phyloP scores from a whole-genome alignment of 2,329 filamentous ascomycete genomes.

The Lanzia echinophila region DNA sequence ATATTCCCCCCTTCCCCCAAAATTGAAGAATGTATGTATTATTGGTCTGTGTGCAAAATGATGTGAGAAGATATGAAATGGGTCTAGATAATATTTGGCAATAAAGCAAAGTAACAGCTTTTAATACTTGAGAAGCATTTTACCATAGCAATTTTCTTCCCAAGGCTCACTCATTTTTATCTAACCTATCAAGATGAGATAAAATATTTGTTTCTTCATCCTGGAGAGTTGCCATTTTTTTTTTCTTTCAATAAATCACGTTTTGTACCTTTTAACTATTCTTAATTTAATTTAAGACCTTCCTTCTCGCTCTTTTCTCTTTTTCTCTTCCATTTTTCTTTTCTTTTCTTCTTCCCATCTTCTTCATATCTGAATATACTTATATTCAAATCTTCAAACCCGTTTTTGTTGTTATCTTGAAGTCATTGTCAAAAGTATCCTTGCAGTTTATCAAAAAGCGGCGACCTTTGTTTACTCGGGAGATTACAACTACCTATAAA shows the following conservation, averaged over 20 bases:
- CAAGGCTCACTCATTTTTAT: too few relatives aligned
- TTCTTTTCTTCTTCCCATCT: not conserved
- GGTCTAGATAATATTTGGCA: not conserved
- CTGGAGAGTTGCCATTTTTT: too few relatives aligned
- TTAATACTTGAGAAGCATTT: too few relatives aligned
- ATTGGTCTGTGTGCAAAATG: conserved; percentile 6
- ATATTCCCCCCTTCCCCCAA: not conserved
- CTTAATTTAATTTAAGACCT: not conserved
- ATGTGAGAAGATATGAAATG: conserved; percentile 8
- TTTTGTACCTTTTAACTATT: not conserved
- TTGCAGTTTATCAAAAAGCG: not conserved
- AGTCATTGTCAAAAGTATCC: not conserved
- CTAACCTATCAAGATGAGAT: too few relatives aligned
- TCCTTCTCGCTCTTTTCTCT: not conserved
- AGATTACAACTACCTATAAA: not conserved
- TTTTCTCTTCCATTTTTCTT: not conserved
- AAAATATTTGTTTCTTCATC: too few relatives aligned
- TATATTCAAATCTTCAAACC: not conserved
- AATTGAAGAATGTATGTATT: not conserved
- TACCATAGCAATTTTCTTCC: too few relatives aligned
- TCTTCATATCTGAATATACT: not conserved
- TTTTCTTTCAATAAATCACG: too few relatives aligned
- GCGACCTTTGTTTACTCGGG: not conserved
- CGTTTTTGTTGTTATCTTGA: not conserved
- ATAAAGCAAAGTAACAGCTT: too few relatives aligned